Evolutionary conservation across 2,329 filamentous ascomycete species (phyloP).

Genomic region (Cercospora zeina): DNA sequence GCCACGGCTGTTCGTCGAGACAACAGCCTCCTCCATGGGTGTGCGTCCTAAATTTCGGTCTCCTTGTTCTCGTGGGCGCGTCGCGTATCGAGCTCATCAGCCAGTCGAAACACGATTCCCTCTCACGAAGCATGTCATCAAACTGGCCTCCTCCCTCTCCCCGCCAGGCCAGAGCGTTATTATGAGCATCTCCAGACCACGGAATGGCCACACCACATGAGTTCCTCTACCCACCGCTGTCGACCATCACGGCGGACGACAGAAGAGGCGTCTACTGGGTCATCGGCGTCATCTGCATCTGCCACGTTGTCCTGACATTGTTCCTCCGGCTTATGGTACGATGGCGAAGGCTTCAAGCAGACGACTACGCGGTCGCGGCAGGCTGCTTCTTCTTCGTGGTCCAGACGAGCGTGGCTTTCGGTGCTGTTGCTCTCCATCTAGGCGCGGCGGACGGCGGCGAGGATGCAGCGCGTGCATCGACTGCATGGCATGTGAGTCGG

Average conservation of each 20-base stretch:
- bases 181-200: slow-evolving; percentile 5
- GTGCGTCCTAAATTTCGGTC: slow-evolving; percentile 6
- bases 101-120: neutral
- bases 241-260: slow-evolving; percentile 17
- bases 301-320: slow-evolving; percentile 21
- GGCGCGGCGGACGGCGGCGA: slow-evolving; percentile 9
- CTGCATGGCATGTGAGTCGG: slow-evolving; percentile 19
- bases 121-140: neutral
- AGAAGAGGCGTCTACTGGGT: slow-evolving; percentile 23
- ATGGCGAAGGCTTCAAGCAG: slow-evolving; percentile 22
- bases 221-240: slow-evolving; percentile 19
- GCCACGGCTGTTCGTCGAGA: neutral
- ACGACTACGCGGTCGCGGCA: slow-evolving; percentile 21
- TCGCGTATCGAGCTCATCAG: neutral
- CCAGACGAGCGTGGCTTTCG: slow-evolving; percentile 16
- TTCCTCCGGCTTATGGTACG: slow-evolving; percentile 20
- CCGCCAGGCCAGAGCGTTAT: neutral
- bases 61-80: neutral
- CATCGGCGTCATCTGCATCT: slow-evolving; percentile 21
- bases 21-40: slow-evolving; percentile 15
- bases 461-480: neutral
- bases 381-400: slow-evolving; percentile 21
- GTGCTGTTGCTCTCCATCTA: slow-evolving; percentile 19
- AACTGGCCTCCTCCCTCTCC: neutral
- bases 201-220: slow-evolving; percentile 10